phyloP scores from a whole-genome alignment of 139 green algal genomes.

The Tetradesmus obliquus region DNA sequence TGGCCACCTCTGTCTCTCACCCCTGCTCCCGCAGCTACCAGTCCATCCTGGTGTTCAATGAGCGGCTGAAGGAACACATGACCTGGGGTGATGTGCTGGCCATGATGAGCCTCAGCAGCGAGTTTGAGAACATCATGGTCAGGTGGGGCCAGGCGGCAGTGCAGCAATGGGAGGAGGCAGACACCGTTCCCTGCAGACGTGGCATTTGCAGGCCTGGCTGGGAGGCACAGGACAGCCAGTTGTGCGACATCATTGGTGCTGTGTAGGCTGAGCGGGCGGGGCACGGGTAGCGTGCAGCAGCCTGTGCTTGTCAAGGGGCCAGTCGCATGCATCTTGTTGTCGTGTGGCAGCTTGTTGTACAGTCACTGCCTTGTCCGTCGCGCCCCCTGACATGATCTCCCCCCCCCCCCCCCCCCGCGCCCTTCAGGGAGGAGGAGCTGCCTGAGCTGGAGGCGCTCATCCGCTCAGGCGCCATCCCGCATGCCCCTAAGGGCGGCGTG shows the following conservation, averaged over 20 bases:
- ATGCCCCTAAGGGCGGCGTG: slow-evolving; percentile 79
- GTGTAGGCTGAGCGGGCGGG: too few species aligned
- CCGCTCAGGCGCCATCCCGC: slow-evolving; percentile 63
- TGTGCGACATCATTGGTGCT: background rate
- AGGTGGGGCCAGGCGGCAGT: slow-evolving; percentile 41
- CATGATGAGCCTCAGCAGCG: slow-evolving; percentile 87
- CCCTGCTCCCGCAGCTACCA: slow-evolving; percentile 52
- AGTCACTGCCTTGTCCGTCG: background rate
- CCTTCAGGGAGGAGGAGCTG: slow-evolving; percentile 90
- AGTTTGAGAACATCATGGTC: slow-evolving; percentile 97
- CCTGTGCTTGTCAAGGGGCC: too few species aligned
- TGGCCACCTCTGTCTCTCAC: background rate
- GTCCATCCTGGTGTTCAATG: slow-evolving; percentile 90
- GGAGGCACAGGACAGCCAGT: background rate
- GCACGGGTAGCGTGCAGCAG: too few species aligned
- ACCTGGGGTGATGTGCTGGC: slow-evolving; percentile 80
- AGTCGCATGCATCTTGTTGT: background rate
- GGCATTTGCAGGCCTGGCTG: background rate
- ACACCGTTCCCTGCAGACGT: background rate
- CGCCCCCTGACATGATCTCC: too few species aligned
- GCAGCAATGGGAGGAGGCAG: background rate
- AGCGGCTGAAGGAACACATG: slow-evolving; percentile 88
- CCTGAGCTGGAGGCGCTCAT: slow-evolving; percentile 88
- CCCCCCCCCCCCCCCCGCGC: too few species aligned
- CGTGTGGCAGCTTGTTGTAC: background rate